These are phyloP conservation scores for Geranium rotundifolium DNA, from an alignment of 345 rosid species.

Conservation along the genomic window DNA sequence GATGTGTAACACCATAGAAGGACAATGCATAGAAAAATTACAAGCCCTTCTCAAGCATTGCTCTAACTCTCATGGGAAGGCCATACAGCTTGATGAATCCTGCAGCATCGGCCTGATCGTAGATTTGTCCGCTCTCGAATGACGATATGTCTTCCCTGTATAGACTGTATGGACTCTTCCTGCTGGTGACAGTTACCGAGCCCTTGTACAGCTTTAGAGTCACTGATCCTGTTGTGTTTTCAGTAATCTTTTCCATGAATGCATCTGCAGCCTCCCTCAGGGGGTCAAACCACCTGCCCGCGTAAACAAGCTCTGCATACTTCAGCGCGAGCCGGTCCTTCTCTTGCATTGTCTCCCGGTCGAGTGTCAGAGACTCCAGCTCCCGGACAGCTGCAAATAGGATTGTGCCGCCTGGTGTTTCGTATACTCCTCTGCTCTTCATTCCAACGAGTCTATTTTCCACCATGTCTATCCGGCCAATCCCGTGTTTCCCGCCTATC, in stretches of 20 bases:
- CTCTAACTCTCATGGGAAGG: slow-evolving; percentile 73
- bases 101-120: slow-evolving; percentile 87
- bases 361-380: slow-evolving; percentile 78
- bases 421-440: slow-evolving; percentile 97
- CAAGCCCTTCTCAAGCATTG: slow-evolving; percentile 63
- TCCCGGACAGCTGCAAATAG: slow-evolving; percentile 65
- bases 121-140: slow-evolving; percentile 69
- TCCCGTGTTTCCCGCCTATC: slow-evolving; percentile 71
- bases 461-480: slow-evolving; percentile 86
- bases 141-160: slow-evolving; percentile 88
- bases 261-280: slow-evolving; percentile 77
- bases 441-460: slow-evolving; percentile 90
- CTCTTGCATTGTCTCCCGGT: slow-evolving; percentile 68
- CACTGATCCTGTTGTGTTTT: slow-evolving; percentile 66
- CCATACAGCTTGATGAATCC: slow-evolving; percentile 75
- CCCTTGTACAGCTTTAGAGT: slow-evolving; percentile 76
- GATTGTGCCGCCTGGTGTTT: slow-evolving; percentile 95
- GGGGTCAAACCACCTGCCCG: slow-evolving; percentile 95
- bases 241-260: slow-evolving; percentile 73
- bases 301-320: slow-evolving; percentile 91
- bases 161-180: slow-evolving; percentile 60
- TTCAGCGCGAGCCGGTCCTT: slow-evolving; percentile 71
- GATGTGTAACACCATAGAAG: background rate
- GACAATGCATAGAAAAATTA: slow-evolving; percentile 6
- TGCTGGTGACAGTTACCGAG: slow-evolving; percentile 47